A percentile compares a stretch with the other conserved stretches of the same genome.
Evolutionary conservation across 2,329 filamentous ascomycete species (phyloP).

Genomic region (Fusarium siculi): DNA sequence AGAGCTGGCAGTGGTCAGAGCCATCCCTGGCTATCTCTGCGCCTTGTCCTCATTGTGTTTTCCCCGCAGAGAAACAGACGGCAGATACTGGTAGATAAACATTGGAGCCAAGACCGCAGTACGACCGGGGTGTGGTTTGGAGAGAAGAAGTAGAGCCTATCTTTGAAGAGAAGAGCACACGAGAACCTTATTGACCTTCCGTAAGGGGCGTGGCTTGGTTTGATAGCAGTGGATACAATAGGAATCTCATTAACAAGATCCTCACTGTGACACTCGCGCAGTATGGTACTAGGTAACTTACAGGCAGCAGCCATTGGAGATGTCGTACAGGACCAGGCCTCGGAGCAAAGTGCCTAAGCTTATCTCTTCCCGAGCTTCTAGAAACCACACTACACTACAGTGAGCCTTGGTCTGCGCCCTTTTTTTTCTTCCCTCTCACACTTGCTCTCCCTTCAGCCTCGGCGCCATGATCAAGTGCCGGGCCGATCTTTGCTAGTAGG

Average conservation of each 20-base stretch:
- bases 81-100: constrained; percentile 38
- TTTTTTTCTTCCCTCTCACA: background rate
- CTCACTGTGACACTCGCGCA: background rate
- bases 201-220: constrained; percentile 22
- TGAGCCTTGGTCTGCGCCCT: background rate
- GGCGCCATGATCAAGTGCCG: background rate
- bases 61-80: constrained; percentile 35
- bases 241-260: background rate
- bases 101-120: constrained; percentile 28
- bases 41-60: background rate
- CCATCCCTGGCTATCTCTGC: constrained; percentile 2
- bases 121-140: constrained; percentile 12
- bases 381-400: background rate
- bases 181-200: constrained; percentile 25
- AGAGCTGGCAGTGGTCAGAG: background rate
- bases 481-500: constrained; percentile 15
- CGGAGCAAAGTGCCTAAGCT: constrained; percentile 14
- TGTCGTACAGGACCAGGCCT: background rate
- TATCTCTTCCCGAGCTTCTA: constrained; percentile 23
- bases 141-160: constrained; percentile 8
- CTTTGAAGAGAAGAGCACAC: constrained; percentile 1
- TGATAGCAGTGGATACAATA: constrained; percentile 34
- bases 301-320: constrained; percentile 2
- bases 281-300: background rate
- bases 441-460: background rate